Conservation (phyloP, 805 yeast species). For the Pichia occidentalis region DNA sequence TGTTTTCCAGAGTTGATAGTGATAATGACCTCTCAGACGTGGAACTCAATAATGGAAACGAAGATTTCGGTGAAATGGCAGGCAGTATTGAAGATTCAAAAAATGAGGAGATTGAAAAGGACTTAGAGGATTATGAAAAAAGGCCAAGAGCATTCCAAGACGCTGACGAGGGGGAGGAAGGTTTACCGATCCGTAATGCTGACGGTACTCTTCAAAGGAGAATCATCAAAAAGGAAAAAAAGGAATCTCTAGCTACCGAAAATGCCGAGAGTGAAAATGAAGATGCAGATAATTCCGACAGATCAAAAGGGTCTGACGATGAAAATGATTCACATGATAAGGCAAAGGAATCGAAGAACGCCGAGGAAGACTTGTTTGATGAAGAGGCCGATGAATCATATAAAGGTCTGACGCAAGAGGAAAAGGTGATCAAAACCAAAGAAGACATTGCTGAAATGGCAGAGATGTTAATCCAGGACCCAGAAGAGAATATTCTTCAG, state of each 20-base stretch:
- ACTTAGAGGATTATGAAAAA: constrained; percentile 74
- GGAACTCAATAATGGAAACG: constrained; percentile 20
- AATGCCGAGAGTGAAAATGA: constrained; percentile 13
- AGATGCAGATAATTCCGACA: constrained; percentile 18
- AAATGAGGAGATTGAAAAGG: constrained; percentile 33
- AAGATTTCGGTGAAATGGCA: no score
- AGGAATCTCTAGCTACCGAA: constrained; percentile 10
- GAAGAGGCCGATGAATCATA: constrained; percentile 34
- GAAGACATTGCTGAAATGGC: constrained; percentile 83
- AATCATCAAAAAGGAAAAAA: constrained; percentile 28
- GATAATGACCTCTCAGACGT: constrained; percentile 16
- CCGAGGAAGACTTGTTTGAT: constrained; percentile 52
- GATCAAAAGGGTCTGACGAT: constrained; percentile 35
- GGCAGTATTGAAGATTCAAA: not conserved
- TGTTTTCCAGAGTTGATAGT: constrained; percentile 12
- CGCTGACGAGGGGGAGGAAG: constrained; percentile 46
- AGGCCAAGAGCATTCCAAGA: constrained; percentile 53
- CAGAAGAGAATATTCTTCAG: constrained; percentile 71
- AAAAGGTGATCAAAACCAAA: constrained; percentile 53
- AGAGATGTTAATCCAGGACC: constrained; percentile 72
- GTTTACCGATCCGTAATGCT: constrained; percentile 68
- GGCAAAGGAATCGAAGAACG: constrained; percentile 61
- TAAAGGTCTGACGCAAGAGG: constrained; percentile 42
- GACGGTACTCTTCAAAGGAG: constrained; percentile 75
- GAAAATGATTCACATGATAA: constrained; percentile 44